Percentiles rank a stretch among this genome's conserved stretches.
These are phyloP conservation scores for Striga hermonthica DNA, from an alignment of 305 asterid species.

Conservation along the genomic window DNA sequence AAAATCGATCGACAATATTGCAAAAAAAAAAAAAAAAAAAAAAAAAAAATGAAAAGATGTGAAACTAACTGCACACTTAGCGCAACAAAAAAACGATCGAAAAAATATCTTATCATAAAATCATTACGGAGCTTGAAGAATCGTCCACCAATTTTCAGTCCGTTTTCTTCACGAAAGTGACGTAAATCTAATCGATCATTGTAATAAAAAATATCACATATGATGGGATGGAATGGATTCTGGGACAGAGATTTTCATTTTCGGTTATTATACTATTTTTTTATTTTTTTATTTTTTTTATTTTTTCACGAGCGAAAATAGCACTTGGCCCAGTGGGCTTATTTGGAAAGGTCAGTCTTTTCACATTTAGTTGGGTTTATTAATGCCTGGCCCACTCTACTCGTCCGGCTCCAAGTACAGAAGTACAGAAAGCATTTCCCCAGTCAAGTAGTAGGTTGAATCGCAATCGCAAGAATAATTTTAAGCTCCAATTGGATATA, in stretches of 20 bases:
- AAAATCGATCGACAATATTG: constrained; percentile 22
- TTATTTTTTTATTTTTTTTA: too few relatives aligned
- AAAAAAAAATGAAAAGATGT: constrained; percentile 10
- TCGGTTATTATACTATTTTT: background rate
- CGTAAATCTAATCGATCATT: constrained; percentile 29
- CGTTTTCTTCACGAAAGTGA: constrained; percentile 34
- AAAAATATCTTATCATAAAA: constrained; percentile 25
- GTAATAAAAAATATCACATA: constrained; percentile 27
- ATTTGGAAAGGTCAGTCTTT: too few relatives aligned
- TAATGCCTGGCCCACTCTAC: too few relatives aligned
- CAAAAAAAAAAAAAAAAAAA: constrained; percentile 14
- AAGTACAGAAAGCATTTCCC: too few relatives aligned
- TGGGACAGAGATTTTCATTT: constrained; percentile 7
- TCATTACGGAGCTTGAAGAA: constrained; percentile 37
- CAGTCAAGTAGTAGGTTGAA: too few relatives aligned
- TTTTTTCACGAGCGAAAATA: too few relatives aligned
- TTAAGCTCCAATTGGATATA: too few relatives aligned
- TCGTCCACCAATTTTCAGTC: constrained; percentile 37
- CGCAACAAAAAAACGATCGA: constrained; percentile 15
- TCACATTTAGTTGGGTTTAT: too few relatives aligned
- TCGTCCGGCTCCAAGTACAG: too few relatives aligned
- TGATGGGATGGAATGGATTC: constrained; percentile 9
- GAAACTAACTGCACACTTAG: constrained; percentile 40
- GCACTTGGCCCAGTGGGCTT: too few relatives aligned
- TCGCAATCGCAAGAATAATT: too few relatives aligned